Base-by-base conservation (phyloP, 2,329 filamentous ascomycete genomes). In the Ophiocordyceps camponoti-leonardi region DNA sequence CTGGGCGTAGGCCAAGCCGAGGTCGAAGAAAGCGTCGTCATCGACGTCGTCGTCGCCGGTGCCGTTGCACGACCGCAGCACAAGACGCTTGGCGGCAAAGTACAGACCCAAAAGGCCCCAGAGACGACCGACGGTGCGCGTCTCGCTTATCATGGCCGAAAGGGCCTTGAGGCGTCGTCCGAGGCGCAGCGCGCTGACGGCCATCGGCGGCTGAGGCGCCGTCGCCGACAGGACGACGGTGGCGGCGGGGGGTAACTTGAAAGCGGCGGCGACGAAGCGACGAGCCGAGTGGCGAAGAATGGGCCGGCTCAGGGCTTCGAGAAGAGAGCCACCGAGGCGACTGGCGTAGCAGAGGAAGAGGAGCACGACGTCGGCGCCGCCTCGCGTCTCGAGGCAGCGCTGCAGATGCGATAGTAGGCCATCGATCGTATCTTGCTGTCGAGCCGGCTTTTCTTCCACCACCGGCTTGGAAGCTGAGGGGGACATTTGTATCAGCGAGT, bases 91-190 rank as follows among this genome's bases (percentile, higher is more conserved):
- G 16, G 70, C 77, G 69, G 80, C 83, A 51, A 79, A 67, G 62
- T 85, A 83, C 60, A 94, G 69, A 44, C 79, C 79, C 57, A 94
- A 55, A 54, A 88, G 59, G 0, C 78, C 81, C 81, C 85, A 94
- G 28, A 95, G 69, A 0, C 87, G 74, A 50, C 75, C 66, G 58
- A 88, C 85, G 48, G 79, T 81, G 49, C 84, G 71, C 49, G 79
- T 75, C 57, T 92, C 84, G 52, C 71, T 72, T 42, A 92, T 69
- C 45, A 90, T 66, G 31, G 63, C 69, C 18, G 79, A 76, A 14
- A 94, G 69, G 14, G 65, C 71, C 62, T 67, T 72, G 57, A 86
- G 66, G 54, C 73, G 63, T 42, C 56, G 59, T 16, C 74, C 68
- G 35, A 77, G 61, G 41, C 66, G 60, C 10, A 76, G 68, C 2